Evolutionary conservation across 306 rosid genomes (phyloP).

Genomic region (Cucumis hystrix): DNA sequence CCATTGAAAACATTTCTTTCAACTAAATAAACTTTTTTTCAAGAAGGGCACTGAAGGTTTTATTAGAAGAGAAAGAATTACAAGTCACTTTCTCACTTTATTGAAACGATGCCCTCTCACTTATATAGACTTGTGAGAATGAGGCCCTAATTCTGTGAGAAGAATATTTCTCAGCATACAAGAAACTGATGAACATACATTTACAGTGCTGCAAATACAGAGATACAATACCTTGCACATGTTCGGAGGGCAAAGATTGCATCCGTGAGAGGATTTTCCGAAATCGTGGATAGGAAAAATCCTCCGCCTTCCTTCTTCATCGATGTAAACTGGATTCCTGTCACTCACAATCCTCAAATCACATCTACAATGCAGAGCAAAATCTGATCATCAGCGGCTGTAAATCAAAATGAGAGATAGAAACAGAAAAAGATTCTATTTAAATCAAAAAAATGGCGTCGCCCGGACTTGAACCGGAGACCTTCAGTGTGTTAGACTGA

Average conservation of each 20-base stretch:
- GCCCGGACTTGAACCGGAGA: slow-evolving; percentile 25
- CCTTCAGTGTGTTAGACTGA: slow-evolving; percentile 90
- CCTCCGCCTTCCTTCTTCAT: slow-evolving; percentile 2
- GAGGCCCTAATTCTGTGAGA: slow-evolving; percentile 17
- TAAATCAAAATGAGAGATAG: not conserved
- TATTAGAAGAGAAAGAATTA: no score
- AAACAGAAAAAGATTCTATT: not conserved
- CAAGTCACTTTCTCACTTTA: no score
- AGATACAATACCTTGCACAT: slow-evolving; percentile 48
- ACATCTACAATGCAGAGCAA: not conserved
- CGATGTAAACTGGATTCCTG: not conserved
- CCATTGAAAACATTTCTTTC: no score
- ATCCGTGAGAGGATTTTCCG: slow-evolving; percentile 31
- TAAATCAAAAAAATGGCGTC: not conserved
- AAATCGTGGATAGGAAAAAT: slow-evolving; percentile 2
- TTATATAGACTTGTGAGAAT: no score
- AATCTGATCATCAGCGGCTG: not conserved
- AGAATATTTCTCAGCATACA: not conserved
- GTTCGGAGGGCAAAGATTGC: slow-evolving; percentile 48
- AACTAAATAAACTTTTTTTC: no score
- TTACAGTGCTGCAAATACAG: not conserved
- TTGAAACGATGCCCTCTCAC: no score
- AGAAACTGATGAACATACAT: not conserved
- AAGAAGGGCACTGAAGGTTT: no score
- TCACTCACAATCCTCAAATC: not conserved